phyloP scores from a whole-genome alignment of 164 flowering plant genomes.

The Brasenia schreberi region DNA sequence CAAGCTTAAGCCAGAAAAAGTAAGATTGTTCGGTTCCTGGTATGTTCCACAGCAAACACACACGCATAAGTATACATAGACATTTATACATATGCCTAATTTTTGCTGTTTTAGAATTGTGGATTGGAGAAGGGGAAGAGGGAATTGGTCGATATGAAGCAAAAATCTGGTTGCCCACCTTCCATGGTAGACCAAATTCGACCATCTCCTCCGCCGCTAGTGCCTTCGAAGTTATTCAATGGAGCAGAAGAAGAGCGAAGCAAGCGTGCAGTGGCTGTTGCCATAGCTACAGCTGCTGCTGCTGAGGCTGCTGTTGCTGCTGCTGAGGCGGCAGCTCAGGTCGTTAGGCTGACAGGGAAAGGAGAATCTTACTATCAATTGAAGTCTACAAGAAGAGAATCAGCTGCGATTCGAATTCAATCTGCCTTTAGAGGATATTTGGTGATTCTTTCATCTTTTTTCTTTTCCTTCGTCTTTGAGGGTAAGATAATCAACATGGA shows the following conservation, averaged over 20 bases:
- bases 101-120: too few relatives aligned
- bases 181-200: constrained; percentile 21
- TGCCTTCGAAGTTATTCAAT: constrained; percentile 14
- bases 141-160: constrained; percentile 15
- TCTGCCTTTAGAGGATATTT: constrained; percentile 55
- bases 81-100: too few relatives aligned
- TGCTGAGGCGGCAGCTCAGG: constrained; percentile 73
- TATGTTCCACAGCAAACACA: too few relatives aligned
- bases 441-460: constrained; percentile 26
- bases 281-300: constrained; percentile 74
- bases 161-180: constrained; percentile 24
- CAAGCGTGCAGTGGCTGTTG: constrained; percentile 58
- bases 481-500: not conserved
- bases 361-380: constrained; percentile 10
- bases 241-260: constrained; percentile 59
- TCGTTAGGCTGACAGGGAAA: constrained; percentile 37
- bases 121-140: constrained; percentile 25
- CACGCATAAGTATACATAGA: too few relatives aligned
- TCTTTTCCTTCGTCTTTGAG: not conserved
- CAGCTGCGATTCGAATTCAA: constrained; percentile 70
- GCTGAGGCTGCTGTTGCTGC: constrained; percentile 83
- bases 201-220: not conserved
- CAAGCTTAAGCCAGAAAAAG: constrained; percentile 32
- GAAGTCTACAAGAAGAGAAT: constrained; percentile 9
- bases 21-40: not conserved